These are phyloP conservation scores for Colletotrichum sp. DNA, from an alignment of 2,329 filamentous ascomycete genomes.

Conservation along the genomic window DNA sequence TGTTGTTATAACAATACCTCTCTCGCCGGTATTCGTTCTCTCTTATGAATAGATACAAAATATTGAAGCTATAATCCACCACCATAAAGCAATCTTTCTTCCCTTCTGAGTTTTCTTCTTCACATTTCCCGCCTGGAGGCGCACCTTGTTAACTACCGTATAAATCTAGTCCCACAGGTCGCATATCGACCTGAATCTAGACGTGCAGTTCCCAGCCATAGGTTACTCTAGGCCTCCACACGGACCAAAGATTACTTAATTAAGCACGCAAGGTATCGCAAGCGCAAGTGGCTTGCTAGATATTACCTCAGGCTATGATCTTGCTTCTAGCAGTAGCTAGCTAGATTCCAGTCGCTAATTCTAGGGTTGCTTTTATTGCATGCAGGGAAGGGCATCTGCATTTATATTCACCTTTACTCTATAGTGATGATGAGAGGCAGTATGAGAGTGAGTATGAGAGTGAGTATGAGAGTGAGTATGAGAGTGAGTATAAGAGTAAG, in stretches of 20 bases:
- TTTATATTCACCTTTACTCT: background rate
- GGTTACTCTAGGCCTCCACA: background rate
- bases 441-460: too few relatives aligned
- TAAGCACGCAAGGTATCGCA: background rate
- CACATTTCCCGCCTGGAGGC: too few relatives aligned
- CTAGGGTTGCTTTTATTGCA: background rate
- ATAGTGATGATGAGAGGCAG: background rate
- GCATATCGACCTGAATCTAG: background rate
- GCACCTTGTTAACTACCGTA: too few relatives aligned
- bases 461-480: background rate
- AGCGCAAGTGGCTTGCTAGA: background rate
- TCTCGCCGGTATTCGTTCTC: background rate
- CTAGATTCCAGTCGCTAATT: background rate
- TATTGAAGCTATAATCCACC: background rate
- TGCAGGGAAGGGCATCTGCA: background rate
- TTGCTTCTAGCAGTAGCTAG: background rate
- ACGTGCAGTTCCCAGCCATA: background rate
- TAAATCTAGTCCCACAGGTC: background rate
- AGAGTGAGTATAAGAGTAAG: too few relatives aligned
- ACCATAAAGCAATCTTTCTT: background rate
- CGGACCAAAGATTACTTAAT: background rate
- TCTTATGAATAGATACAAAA: background rate
- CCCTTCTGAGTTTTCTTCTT: too few relatives aligned
- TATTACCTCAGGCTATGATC: background rate
- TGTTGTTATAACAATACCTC: background rate